Percentiles rank a stretch among this genome's conserved stretches.
phyloP scores from a whole-genome alignment of 805 yeast genomes.

The Cyberlindnera japonica region DNA sequence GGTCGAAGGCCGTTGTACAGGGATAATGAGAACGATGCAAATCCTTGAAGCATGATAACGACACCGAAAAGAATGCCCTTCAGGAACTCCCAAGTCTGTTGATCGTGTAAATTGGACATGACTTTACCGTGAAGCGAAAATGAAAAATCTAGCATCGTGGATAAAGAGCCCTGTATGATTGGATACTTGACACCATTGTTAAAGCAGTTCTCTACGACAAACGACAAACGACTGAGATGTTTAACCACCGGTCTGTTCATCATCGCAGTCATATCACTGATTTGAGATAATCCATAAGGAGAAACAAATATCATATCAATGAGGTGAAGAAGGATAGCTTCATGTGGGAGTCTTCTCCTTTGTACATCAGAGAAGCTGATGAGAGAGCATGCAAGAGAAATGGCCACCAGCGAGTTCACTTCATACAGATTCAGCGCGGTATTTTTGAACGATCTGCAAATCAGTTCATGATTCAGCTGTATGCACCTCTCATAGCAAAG shows the following conservation, averaged over 20 bases:
- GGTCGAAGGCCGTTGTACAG: slow-evolving; percentile 22
- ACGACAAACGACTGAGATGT: slow-evolving; percentile 47
- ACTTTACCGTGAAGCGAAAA: slow-evolving; percentile 6
- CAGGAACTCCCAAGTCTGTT: slow-evolving; percentile 35
- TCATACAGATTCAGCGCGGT: slow-evolving; percentile 22
- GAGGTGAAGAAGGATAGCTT: slow-evolving; percentile 16
- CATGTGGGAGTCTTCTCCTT: slow-evolving; percentile 21
- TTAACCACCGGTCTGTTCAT: slow-evolving; percentile 38
- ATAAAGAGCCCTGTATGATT: slow-evolving; percentile 15
- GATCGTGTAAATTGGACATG: slow-evolving; percentile 3
- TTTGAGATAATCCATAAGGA: slow-evolving; percentile 17
- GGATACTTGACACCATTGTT: slow-evolving; percentile 21
- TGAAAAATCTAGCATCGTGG: slow-evolving; percentile 16
- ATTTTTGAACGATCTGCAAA: slow-evolving; percentile 11
- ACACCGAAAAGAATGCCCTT: slow-evolving; percentile 44
- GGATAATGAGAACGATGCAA: slow-evolving; percentile 36
- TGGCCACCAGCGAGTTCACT: slow-evolving; percentile 14
- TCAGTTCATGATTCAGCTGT: slow-evolving; percentile 31
- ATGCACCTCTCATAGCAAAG: slow-evolving; percentile 33
- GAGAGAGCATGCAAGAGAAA: slow-evolving; percentile 22
- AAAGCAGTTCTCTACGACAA: slow-evolving; percentile 38
- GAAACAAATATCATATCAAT: slow-evolving; percentile 22
- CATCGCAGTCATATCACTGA: slow-evolving; percentile 7
- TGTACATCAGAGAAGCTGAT: slow-evolving; percentile 17
- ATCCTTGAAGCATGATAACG: slow-evolving; percentile 49